Evolutionary conservation across 139 green algal genomes (phyloP), one percentile per base, ranked within the genome.

Genomic region (Parachlorella kessleri): DNA sequence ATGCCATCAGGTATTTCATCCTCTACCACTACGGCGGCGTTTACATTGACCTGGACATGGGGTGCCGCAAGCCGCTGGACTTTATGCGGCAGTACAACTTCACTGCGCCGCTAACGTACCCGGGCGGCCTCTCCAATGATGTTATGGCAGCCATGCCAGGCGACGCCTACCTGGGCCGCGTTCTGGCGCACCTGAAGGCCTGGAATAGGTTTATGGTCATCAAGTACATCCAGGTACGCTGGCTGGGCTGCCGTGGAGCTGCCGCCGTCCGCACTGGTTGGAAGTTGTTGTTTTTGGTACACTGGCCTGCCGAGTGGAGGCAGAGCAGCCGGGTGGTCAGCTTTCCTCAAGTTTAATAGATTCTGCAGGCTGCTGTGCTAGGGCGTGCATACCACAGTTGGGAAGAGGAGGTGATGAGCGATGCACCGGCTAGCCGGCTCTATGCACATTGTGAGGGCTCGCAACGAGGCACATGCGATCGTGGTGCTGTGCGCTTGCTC

Each of bases 31-130:
- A 81, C 40, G 87, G 87, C 9, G 87, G 87, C 54, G 41, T 91
- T 24, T 92, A 91, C 76, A 82, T 91, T 26, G 87, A 91, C 73
- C 67, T 91, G 55, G 81, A 86, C 73, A 83, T 92, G 36, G 83
- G 81, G 39, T 92, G 87, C 81, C 59, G 39, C 36, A 68, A 68
- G 53, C 69, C 69, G 2, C 33, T 92, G 35, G 86, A 92, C 63
- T 85, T 85, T 67, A 55, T 92, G 75, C 68, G 77, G 55, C 39
- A 39, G 35, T 65, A 74, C 48, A 77, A 79, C 68, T 87, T 90
- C 66, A 86, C 86, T 4, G 82, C 85, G 32, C 87, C 87, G 21
- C 63, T 86, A 53, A 92, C 87, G 5, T 77, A 84, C 71, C 87
- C 87, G 1, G 72, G 89, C 6, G 85, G 85, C 36, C 83, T 92